Base-by-base conservation (phyloP, 1,284 basidiomycete genomes). In the Rhodotorula mucilaginosa region DNA sequence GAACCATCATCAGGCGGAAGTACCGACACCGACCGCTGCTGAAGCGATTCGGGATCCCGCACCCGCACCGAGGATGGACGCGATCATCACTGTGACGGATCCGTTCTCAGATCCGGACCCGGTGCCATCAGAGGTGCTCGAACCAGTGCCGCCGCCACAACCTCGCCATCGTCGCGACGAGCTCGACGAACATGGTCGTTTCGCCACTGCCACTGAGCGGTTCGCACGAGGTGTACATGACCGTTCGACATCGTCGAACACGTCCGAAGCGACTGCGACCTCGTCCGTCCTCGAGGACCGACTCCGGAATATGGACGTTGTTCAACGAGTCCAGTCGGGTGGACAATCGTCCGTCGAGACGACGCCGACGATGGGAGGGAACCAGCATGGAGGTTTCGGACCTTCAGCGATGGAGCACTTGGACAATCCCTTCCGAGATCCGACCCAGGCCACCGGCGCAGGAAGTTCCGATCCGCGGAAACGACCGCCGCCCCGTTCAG, bases 211-310 rank as follows among this genome's bases (percentile, higher is more conserved):
- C 4, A 57, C 3, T 57, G 47, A 39, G 5, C 61, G 26, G 0
- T 26, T 44, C 61, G 64, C 21, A 3, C 58, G 26, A 16, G 67
- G 67, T 19, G 29, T 49, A n/a, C 69, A 74, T 49, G 64, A 69
- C 47, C 57, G 65, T 2, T 72, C 71, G 15, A 16, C 67, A 13
- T 71, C 72, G 31, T 71, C 69, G 21, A 71, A 64, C 44, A 59
- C 64, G 2, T 67, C 71, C 23, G 68, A 68, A 6, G 73, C 65
- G 2, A 74, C 73, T 6, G 71, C 71, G 5, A 72, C 68, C 2
- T 66, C 63, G 5, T 74, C 73, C 15, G 66, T 74, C 23, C 62
- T 74, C 15, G 73, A 74, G 34, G 73, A 74, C 56, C 65, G 73
- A 8, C 65, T 72, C 58, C 44, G 71, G 3, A 61, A 61, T 5